These are phyloP conservation scores for Pseudoperonospora humuli DNA, from an alignment of 352 stramenopile species.

Conservation along the genomic window DNA sequence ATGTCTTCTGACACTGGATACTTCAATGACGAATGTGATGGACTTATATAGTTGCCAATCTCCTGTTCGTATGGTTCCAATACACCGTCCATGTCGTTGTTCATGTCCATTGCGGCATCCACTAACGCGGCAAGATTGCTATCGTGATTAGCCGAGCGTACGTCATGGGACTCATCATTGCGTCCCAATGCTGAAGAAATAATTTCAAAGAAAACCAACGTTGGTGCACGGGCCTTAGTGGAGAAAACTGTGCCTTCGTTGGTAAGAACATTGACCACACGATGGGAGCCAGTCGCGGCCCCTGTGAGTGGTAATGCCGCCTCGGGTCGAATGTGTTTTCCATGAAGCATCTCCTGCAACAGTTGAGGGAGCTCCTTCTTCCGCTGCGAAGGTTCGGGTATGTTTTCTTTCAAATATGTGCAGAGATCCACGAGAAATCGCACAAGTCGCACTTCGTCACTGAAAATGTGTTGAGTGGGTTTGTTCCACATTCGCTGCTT, in stretches of 20 bases:
- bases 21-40: conserved; percentile 12
- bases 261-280: conserved; percentile 42
- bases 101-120: conserved; percentile 19
- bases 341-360: conserved; percentile 35
- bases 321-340: conserved; percentile 39
- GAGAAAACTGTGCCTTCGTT: conserved; percentile 67
- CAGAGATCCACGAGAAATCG: conserved; percentile 53
- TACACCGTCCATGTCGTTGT: conserved; percentile 1
- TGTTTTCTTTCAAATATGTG: conserved; percentile 57
- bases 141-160: neutral
- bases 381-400: conserved; percentile 33
- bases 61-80: conserved; percentile 28
- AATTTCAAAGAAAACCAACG: conserved; percentile 60
- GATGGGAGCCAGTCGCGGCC: conserved; percentile 20
- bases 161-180: conserved; percentile 1
- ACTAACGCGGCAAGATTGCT: conserved; percentile 12
- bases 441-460: conserved; percentile 49
- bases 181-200: conserved; percentile 22
- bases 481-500: conserved; percentile 35
- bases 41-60: conserved; percentile 40
- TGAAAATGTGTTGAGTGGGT: conserved; percentile 43
- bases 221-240: conserved; percentile 57
- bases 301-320: conserved; percentile 38
- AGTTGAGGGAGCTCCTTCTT: conserved; percentile 38
- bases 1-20: conserved; percentile 30